Evolutionary conservation across 23 red algal genomes (phyloP).

Genomic region (Gracilaria gracilis): DNA sequence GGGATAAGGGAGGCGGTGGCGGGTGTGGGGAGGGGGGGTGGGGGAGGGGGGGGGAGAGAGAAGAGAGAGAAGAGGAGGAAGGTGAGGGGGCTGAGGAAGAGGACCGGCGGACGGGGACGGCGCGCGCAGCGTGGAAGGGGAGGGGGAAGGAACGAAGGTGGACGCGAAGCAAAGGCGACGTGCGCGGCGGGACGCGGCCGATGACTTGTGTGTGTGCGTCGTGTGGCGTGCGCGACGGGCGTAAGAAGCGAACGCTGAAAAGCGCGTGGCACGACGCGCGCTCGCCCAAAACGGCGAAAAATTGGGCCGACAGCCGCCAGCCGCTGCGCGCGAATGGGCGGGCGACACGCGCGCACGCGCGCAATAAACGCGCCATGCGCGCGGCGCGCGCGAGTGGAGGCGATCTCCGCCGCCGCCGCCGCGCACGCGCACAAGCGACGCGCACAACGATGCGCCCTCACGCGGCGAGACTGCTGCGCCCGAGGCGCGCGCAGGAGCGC

Average conservation of each 20-base stretch:
- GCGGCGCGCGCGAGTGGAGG: background rate
- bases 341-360: background rate
- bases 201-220: slow-evolving; percentile 10
- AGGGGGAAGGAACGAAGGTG: background rate
- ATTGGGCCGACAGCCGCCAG: background rate
- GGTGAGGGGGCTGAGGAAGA: too few relatives aligned
- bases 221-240: background rate
- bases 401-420: background rate
- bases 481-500: background rate
- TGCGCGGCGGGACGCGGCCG: background rate
- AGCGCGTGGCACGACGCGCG: slow-evolving; percentile 15
- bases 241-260: background rate
- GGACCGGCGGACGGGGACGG: too few relatives aligned
- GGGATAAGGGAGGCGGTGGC: background rate
- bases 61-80: background rate
- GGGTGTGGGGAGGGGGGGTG: background rate
- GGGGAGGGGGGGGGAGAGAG: background rate
- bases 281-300: background rate
- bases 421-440: background rate
- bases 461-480: background rate
- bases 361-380: background rate
- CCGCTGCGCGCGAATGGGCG: background rate
- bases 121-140: background rate
- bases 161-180: background rate
- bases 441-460: background rate